These are phyloP conservation scores for Hyparrhenia diplandra DNA, from an alignment of 176 grass and related monocot genomes.

Conservation along the genomic window DNA sequence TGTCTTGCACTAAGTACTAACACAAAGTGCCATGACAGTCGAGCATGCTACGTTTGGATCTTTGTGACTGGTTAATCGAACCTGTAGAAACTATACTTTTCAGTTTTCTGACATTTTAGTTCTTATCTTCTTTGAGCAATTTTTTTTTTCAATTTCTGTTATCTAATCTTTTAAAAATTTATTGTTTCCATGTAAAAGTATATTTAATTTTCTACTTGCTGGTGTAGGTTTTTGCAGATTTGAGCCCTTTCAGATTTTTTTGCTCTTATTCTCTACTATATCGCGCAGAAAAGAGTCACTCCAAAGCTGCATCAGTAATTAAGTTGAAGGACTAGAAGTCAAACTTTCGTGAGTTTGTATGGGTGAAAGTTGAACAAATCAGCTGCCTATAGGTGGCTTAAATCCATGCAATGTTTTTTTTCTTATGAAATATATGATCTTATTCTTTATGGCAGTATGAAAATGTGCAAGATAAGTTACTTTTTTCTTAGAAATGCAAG, in stretches of 20 bases:
- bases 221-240: too few species aligned
- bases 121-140: not conserved
- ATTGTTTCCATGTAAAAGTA: too few species aligned
- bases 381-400: not conserved
- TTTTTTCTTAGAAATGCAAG: not conserved
- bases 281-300: too few species aligned
- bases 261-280: too few species aligned
- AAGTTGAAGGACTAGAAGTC: too few species aligned
- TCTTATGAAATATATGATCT: not conserved
- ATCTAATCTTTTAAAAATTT: too few species aligned
- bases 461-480: not conserved
- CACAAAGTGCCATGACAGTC: not conserved
- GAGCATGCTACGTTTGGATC: not conserved
- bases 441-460: not conserved
- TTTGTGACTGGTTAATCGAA: not conserved
- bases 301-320: too few species aligned
- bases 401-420: not conserved
- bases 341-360: not conserved
- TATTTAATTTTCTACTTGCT: too few species aligned
- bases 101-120: not conserved
- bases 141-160: not conserved
- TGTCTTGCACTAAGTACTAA: not conserved
- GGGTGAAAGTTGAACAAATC: not conserved
- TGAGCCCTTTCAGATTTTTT: too few species aligned
- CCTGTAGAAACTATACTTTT: not conserved